These are phyloP conservation scores for Biancaea sappan DNA, from an alignment of 306 rosid species.

Conservation along the genomic window DNA sequence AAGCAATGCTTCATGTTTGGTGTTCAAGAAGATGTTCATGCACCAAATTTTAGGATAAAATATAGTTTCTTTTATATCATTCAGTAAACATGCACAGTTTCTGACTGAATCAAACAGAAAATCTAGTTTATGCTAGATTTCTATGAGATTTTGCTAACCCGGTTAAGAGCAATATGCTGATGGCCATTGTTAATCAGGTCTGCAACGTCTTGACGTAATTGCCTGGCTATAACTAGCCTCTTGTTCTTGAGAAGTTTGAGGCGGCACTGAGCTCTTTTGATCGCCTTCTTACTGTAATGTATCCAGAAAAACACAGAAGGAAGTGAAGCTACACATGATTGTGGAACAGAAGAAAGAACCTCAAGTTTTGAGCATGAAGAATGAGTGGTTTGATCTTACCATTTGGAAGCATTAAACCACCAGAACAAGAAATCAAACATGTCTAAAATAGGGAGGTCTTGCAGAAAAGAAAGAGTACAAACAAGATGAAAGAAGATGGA, in stretches of 20 bases:
- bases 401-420: conserved; percentile 87
- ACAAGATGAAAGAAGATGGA: background rate
- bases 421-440: conserved; percentile 81
- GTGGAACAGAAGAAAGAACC: background rate
- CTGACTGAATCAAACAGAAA: background rate
- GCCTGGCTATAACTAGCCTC: conserved; percentile 54
- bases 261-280: conserved; percentile 57
- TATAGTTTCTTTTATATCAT: no score
- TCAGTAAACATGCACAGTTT: background rate
- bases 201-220: conserved; percentile 55
- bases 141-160: conserved; percentile 53
- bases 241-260: conserved; percentile 66
- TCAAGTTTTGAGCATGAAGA: background rate
- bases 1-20: no score
- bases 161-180: conserved; percentile 53
- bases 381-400: conserved; percentile 46
- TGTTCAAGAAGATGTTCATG: no score
- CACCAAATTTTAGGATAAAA: no score
- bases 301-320: conserved; percentile 10
- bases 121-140: background rate
- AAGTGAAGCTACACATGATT: background rate
- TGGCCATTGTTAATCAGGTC: conserved; percentile 57
- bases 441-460: conserved; percentile 21
- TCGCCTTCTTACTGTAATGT: conserved; percentile 65
- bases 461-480: background rate